These are phyloP conservation scores for Glycine soja DNA, from an alignment of 306 rosid genomes.

Conservation along the genomic window DNA sequence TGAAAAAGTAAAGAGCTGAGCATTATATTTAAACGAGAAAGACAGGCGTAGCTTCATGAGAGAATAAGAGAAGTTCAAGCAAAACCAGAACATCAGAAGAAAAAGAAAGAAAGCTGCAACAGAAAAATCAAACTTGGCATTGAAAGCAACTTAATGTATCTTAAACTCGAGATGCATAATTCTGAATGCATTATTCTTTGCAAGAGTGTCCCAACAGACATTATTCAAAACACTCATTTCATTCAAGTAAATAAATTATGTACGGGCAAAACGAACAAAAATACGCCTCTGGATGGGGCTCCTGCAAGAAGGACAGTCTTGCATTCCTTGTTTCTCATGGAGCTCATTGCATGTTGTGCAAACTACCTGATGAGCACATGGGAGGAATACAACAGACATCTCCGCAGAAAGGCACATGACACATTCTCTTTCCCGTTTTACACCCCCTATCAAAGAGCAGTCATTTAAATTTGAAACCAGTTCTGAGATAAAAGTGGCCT, in stretches of 20 bases:
- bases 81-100: constrained; percentile 31
- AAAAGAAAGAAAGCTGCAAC: background rate
- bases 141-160: constrained; percentile 54
- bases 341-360: constrained; percentile 93
- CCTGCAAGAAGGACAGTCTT: constrained; percentile 95
- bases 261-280: constrained; percentile 67
- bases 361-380: constrained; percentile 97
- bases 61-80: background rate
- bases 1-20: background rate
- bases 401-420: constrained; percentile 98
- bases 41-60: background rate
- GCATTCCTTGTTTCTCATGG: constrained; percentile 94
- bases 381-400: constrained; percentile 91
- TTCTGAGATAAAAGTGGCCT: constrained; percentile 52
- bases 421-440: constrained; percentile 90
- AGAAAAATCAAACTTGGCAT: constrained; percentile 50
- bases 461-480: constrained; percentile 53
- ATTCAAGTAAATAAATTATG: constrained; percentile 50
- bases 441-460: constrained; percentile 63
- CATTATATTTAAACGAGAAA: background rate
- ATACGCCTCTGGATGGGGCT: constrained; percentile 87
- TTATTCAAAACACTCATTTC: constrained; percentile 68
- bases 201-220: constrained; percentile 58
- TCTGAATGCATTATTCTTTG: constrained; percentile 64
- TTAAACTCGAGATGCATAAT: constrained; percentile 50